A percentile compares a stretch with the other conserved stretches of the same genome.
Conservation (phyloP, 2,329 filamentous ascomycete species). For the Aureobasidium melanogenum region DNA sequence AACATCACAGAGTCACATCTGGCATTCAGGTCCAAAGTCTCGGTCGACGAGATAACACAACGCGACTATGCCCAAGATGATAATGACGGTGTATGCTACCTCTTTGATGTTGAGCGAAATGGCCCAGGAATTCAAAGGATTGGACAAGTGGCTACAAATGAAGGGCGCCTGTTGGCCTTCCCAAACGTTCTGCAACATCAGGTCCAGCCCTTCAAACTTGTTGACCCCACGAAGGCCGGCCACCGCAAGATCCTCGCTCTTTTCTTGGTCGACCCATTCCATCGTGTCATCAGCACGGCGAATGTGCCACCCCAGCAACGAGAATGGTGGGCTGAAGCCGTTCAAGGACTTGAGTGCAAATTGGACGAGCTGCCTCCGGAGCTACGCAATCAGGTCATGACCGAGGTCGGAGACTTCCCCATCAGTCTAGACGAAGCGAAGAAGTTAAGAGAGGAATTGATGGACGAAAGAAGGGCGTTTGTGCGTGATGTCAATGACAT, state of each 20-base stretch:
- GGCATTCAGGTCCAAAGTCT: conserved; percentile 35
- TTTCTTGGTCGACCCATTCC: conserved; percentile 48
- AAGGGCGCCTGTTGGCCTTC: conserved; percentile 45
- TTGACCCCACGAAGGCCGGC: conserved; percentile 42
- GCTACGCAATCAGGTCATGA: conserved; percentile 21
- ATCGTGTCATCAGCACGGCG: conserved; percentile 41
- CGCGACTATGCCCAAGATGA: conserved; percentile 15
- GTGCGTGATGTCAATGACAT: conserved; percentile 14
- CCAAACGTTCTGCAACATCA: conserved; percentile 44
- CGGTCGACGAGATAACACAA: conserved; percentile 16
- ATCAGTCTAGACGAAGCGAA: conserved; percentile 23
- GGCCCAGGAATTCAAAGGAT: conserved; percentile 23
- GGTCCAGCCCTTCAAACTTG: conserved; percentile 41
- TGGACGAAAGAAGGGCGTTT: conserved; percentile 22
- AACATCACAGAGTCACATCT: conserved; percentile 49
- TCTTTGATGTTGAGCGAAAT: conserved; percentile 32
- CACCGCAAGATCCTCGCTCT: conserved; percentile 49
- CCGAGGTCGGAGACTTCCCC: conserved; percentile 21
- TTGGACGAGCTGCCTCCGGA: conserved; percentile 21
- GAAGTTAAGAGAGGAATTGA: conserved; percentile 20
- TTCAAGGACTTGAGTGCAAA: neutral
- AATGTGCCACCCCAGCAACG: conserved; percentile 42
- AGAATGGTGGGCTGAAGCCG: conserved; percentile 31
- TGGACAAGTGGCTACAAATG: conserved; percentile 38
- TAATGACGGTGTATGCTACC: conserved; percentile 6